phyloP scores from a whole-genome alignment of 2,329 filamentous ascomycete species.

The Exophiala xenobiotica region DNA sequence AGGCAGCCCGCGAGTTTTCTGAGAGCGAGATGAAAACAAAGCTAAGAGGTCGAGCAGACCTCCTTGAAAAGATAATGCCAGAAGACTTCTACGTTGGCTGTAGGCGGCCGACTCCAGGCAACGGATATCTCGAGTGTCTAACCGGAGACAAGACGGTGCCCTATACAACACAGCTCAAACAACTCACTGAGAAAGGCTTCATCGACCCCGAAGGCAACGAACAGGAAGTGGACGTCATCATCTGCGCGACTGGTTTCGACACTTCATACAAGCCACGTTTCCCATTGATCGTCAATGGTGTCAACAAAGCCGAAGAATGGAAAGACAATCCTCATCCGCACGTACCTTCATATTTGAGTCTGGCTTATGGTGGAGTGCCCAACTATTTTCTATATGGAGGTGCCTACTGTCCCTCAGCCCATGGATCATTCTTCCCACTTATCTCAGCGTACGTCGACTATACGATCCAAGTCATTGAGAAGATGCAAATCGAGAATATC shows the following conservation, averaged over 20 bases:
- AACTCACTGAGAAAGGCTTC: constrained; percentile 24
- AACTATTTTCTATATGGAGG: constrained; percentile 33
- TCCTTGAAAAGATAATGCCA: constrained; percentile 32
- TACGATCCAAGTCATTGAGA: constrained; percentile 30
- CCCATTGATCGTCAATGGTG: constrained; percentile 19
- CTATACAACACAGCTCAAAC: constrained; percentile 12
- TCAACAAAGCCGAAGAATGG: constrained; percentile 17
- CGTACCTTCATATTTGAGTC: constrained; percentile 28
- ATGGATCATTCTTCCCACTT: constrained; percentile 33
- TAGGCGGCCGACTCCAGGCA: constrained; percentile 30
- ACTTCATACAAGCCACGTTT: constrained; percentile 26
- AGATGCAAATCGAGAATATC: constrained; percentile 31
- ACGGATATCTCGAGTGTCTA: constrained; percentile 27
- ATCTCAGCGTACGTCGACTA: constrained; percentile 30
- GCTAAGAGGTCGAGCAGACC: constrained; percentile 24
- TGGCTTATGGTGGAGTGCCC: constrained; percentile 26
- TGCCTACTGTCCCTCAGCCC: constrained; percentile 31
- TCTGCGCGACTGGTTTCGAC: constrained; percentile 33
- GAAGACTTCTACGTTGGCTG: constrained; percentile 30
- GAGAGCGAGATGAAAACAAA: constrained; percentile 29
- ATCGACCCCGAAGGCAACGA: constrained; percentile 21
- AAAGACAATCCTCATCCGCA: constrained; percentile 16
- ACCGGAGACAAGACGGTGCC: constrained; percentile 18
- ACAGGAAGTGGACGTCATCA: constrained; percentile 32
- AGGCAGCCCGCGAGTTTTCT: constrained; percentile 17